Percentiles rank a stretch among this genome's conserved stretches.
These are phyloP conservation scores for Suhomyces canberraensis DNA, from an alignment of 805 yeast species.

Conservation along the genomic window DNA sequence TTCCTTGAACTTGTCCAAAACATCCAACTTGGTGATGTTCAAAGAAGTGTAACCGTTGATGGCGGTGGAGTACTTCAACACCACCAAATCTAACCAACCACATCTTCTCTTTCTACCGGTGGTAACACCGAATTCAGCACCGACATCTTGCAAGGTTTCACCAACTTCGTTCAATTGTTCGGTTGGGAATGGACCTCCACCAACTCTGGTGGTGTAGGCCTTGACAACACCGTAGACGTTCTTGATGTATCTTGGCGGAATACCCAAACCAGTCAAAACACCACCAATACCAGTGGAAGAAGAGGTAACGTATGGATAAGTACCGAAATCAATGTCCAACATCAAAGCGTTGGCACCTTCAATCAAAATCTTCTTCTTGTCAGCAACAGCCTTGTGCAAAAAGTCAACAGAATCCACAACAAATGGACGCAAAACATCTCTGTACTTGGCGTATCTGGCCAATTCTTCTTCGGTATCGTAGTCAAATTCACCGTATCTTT, in stretches of 20 bases:
- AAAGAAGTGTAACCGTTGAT: constrained; percentile 94
- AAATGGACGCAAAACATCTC: constrained; percentile 76
- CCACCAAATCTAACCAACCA: constrained; percentile 98
- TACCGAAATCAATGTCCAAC: constrained; percentile 97
- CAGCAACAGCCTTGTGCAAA: constrained; percentile 72
- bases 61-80: constrained; percentile 82
- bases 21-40: constrained; percentile 94
- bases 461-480: constrained; percentile 82
- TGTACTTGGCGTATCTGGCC: constrained; percentile 68
- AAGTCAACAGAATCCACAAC: constrained; percentile 90
- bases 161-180: constrained; percentile 90
- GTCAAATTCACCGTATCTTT: constrained; percentile 91
- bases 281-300: constrained; percentile 97
- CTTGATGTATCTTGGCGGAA: constrained; percentile 83
- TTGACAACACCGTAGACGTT: constrained; percentile 94
- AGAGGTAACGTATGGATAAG: constrained; percentile 96
- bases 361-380: constrained; percentile 81
- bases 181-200: constrained; percentile 99
- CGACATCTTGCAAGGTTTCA: constrained; percentile 82
- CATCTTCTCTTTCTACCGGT: constrained; percentile 99
- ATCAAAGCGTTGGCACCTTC: constrained; percentile 98
- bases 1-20: constrained; percentile 84
- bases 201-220: constrained; percentile 98
- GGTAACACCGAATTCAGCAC: constrained; percentile 96
- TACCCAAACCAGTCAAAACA: constrained; percentile 92